Evolutionary conservation across 1,284 basidiomycete species (phyloP), one percentile per base, ranked within the genome.

Genomic region (Papiliotrema nemorosa): DNA sequence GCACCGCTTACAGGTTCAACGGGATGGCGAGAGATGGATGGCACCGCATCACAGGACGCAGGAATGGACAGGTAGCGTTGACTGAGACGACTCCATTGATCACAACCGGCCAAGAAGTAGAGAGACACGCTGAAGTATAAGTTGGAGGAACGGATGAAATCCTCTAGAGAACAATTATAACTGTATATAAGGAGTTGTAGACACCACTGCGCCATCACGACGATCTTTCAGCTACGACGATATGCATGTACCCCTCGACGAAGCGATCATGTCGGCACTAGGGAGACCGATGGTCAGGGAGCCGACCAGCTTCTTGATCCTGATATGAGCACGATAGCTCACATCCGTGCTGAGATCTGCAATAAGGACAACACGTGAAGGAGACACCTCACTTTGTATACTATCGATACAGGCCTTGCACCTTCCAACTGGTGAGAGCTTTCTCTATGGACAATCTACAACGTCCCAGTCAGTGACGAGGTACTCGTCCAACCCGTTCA

Each of bases 381-480:
- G 16, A 33, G 9, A 33, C 31, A 33, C 31, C 31, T 33, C 9
- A 10, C 31, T 33, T 16, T 33, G 31, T 16, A 10, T 9, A 9
- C 16, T 10, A 33, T 33, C 16, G 10, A 10, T 33, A 9, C 31
- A 9, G 31, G 31, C 31, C 9, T 33, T 33, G n/a, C n/a, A n/a
- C n/a, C n/a, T n/a, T 34, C 10, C 10, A n/a, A 34, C 31, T n/a
- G n/a, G n/a, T n/a, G n/a, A 39, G 37, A 39, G 9, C 40, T n/a
- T n/a, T n/a, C n/a, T n/a, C n/a, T 44, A 44, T 7, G 42, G 42
- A 42, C 55, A 53, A 25, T 69, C 69, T 20, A 72, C 69, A 5
- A 75, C 70, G 46, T 74, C 72, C 74, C 74, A 76, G 53, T 75
- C 73, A n/a, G 73, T 75, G 18, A 74, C 70, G 20, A 74, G 65